Evolutionary conservation across 371 early-diverging fungal species (phyloP), one percentile per base, ranked within the genome.

Genomic region (Syncephalastrum racemosum): DNA sequence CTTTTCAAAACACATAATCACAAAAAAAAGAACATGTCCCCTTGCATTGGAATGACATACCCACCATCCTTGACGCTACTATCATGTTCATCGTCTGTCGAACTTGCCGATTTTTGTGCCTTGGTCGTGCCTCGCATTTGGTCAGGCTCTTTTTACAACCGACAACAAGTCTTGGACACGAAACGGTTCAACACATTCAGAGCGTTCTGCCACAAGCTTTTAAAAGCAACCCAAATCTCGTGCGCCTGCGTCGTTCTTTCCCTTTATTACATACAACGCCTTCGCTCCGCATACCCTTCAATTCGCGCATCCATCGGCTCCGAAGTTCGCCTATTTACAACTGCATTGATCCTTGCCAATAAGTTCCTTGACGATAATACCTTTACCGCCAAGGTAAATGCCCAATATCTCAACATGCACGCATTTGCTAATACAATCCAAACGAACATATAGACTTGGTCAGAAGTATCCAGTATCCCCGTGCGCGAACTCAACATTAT

Each of bases 341-440:
- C 86, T 5, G 80, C 87, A 46, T 69, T 87, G 22, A 75, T 87
- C 50, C 70, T 87, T 5, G 82, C 86, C 47, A 83, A 81, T 61
- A 87, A 87, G 57, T 87, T 71, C 52, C 68, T 87, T 16, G 87
- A 87, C 53, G 88, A 87, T 70, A 84, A 86, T 62, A 85, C 88
- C 49, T 88, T 81, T 54, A 84, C 88, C 19, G 83, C 83, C 55
- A 79, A 79, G 77, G 77, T 77, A 63, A 52, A 41, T 49, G 23
- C 25, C n/a, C 4, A 47, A 6, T 22, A 12, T 19, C 18, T 46
- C 19, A n/a, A 2, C 27, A 36, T 50, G 24, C 16, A 46, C 46
- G 12, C 53, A 44, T 39, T 3, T 20, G 15, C 55, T 43, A 27
- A 61, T 36, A 14, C 15, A 12, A 36, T 27, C 14, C 10, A 31